A percentile compares a stretch with the other conserved stretches of the same genome.
Conservation (phyloP, 2,329 filamentous ascomycete genomes). For the Arthrobotrys conoides region DNA sequence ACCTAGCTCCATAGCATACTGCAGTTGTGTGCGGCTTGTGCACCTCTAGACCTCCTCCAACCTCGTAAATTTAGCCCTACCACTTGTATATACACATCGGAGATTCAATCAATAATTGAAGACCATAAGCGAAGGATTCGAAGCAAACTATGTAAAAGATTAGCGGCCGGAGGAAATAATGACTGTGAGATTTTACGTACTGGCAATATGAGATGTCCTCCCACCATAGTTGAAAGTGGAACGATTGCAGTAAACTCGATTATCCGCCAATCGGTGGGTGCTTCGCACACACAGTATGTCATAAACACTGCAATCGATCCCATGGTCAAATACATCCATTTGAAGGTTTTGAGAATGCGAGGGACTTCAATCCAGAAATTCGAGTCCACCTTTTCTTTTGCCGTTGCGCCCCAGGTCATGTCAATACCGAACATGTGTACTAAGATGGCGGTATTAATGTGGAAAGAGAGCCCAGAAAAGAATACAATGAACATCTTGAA, state of each 20-base stretch:
- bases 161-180: conserved; percentile 64
- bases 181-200: conserved; percentile 65
- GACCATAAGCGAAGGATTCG: conserved; percentile 11
- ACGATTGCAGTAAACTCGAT: conserved; percentile 74
- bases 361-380: conserved; percentile 45
- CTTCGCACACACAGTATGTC: conserved; percentile 63
- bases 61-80: background rate
- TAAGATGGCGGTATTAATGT: conserved; percentile 34
- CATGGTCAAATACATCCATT: conserved; percentile 62
- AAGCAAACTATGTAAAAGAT: conserved; percentile 66
- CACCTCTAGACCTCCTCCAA: background rate
- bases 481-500: conserved; percentile 69
- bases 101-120: conserved; percentile 11
- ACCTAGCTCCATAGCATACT: background rate
- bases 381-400: conserved; percentile 52
- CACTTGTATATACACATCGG: no score
- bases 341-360: conserved; percentile 43
- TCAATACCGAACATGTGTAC: conserved; percentile 68
- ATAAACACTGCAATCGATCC: conserved; percentile 62
- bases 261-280: conserved; percentile 72
- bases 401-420: conserved; percentile 66
- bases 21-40: background rate
- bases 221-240: conserved; percentile 71
- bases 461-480: conserved; percentile 64
- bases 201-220: conserved; percentile 73